Evolutionary conservation across 2,329 filamentous ascomycete genomes (phyloP).

Genomic region (Colletotrichum graminicola): DNA sequence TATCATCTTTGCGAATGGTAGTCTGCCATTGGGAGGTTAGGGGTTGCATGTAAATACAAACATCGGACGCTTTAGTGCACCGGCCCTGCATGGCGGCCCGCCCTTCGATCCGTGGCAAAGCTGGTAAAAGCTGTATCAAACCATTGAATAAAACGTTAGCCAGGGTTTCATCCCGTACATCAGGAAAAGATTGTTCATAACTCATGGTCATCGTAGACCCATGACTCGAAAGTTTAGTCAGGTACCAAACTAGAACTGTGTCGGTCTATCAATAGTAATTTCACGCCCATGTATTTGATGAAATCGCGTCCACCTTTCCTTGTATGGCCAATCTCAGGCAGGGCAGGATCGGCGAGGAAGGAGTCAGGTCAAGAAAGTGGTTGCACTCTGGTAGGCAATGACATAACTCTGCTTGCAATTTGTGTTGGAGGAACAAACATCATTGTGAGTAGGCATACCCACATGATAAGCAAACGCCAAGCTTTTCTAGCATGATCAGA

Average conservation of each 20-base stretch:
- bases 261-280: conserved; percentile 17
- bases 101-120: conserved; percentile 5
- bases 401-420: not conserved
- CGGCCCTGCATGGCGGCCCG: conserved; percentile 11
- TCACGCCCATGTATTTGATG: not conserved
- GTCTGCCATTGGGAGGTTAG: not conserved
- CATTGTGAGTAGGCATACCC: not conserved
- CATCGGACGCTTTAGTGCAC: conserved; percentile 11
- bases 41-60: not conserved
- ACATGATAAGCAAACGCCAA: not conserved
- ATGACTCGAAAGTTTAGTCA: conserved; percentile 28
- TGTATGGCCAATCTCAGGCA: not conserved
- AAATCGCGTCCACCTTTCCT: not conserved
- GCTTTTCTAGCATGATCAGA: conserved; percentile 8
- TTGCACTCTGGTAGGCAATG: not conserved
- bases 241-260: conserved; percentile 2
- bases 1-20: not conserved
- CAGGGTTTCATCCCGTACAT: not conserved
- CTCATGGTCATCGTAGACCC: not conserved
- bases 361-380: not conserved
- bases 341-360: not conserved
- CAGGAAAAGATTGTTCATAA: not conserved
- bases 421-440: not conserved
- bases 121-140: conserved; percentile 12
- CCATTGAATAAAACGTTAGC: conserved; percentile 12